phyloP scores from a whole-genome alignment of 345 rosid species.

The Salix brachista region DNA sequence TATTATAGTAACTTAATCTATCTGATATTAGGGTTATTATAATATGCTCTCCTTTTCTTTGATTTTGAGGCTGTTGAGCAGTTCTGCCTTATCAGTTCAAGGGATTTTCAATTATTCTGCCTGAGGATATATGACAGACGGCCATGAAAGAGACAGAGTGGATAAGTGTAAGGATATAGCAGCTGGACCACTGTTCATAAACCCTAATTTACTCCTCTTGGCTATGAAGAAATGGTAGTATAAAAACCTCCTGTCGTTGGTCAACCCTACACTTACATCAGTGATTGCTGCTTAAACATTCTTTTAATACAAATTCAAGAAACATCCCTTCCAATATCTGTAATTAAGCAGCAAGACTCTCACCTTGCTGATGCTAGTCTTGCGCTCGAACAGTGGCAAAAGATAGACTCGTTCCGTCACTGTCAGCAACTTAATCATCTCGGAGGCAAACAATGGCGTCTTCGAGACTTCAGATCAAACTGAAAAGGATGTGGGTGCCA shows the following conservation, averaged over 20 bases:
- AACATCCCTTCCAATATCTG: neutral
- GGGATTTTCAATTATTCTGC: neutral
- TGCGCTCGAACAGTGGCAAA: neutral
- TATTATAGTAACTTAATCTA: too few species aligned
- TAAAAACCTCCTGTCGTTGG: too few species aligned
- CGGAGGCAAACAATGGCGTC: neutral
- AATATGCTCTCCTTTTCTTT: neutral
- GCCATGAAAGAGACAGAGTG: neutral
- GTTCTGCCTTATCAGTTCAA: neutral
- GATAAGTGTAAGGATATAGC: neutral
- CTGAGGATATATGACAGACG: neutral
- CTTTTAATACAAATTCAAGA: constrained; percentile 2
- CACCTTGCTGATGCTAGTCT: neutral
- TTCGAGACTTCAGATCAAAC: neutral
- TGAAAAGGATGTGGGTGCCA: neutral
- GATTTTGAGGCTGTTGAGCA: too few species aligned
- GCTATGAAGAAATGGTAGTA: too few species aligned
- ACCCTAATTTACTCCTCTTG: neutral
- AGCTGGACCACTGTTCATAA: neutral
- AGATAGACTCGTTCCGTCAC: neutral
- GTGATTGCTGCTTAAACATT: neutral
- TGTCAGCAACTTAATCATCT: neutral
- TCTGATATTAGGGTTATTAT: too few species aligned
- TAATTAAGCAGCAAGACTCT: too few species aligned
- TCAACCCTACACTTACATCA: neutral